phyloP scores from a whole-genome alignment of 345 rosid genomes.

The Moricandia moricandioides region DNA sequence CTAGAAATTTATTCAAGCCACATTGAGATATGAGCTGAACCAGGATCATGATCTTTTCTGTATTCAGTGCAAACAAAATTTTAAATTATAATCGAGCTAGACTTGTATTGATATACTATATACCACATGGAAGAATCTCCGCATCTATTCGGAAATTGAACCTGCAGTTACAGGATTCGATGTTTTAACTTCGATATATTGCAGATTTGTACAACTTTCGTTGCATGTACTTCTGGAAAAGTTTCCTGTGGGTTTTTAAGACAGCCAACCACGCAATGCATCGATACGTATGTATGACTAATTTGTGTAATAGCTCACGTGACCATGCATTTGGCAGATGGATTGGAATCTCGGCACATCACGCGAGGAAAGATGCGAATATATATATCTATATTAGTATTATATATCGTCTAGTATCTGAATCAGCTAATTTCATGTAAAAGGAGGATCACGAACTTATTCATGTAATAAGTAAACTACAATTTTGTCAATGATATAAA shows the following conservation, averaged over 20 bases:
- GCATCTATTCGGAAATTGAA: slow-evolving; percentile 17
- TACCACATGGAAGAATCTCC: slow-evolving; percentile 14
- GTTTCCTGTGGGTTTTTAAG: not conserved
- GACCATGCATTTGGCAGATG: slow-evolving; percentile 26
- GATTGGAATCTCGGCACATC: slow-evolving; percentile 29
- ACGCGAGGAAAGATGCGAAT: slow-evolving; percentile 27
- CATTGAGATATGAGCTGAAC: not conserved
- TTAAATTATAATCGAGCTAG: not conserved
- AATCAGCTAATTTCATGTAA: not conserved
- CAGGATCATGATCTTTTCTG: not conserved
- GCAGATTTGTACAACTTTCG: slow-evolving; percentile 5
- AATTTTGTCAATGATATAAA: not conserved
- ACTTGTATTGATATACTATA: not conserved
- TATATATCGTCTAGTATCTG: not conserved
- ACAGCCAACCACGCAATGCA: not conserved
- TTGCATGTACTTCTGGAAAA: not conserved
- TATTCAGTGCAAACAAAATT: not conserved
- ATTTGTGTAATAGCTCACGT: slow-evolving; percentile 15
- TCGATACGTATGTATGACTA: not conserved
- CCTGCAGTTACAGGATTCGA: slow-evolving; percentile 20
- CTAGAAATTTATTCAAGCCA: not conserved
- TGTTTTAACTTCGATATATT: not conserved
- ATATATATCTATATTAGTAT: not conserved
- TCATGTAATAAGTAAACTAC: not conserved
- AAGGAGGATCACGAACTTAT: not conserved